These are phyloP conservation scores for Vitis riparia DNA, from an alignment of 164 flowering plant species.

Conservation along the genomic window DNA sequence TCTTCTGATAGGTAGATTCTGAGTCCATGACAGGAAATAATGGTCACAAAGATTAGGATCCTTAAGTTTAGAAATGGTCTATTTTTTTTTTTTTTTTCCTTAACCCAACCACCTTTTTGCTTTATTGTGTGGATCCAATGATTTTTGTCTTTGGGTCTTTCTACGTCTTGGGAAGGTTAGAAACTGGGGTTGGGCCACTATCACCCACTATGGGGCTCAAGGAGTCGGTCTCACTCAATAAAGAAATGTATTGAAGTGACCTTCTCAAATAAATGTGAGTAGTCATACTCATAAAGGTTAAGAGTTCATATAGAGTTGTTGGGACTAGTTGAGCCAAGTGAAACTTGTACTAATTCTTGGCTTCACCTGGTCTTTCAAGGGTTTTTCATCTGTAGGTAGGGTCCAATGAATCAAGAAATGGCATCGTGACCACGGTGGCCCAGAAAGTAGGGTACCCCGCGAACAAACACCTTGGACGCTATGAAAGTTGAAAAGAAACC, in stretches of 20 bases:
- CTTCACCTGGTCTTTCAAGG: constrained; percentile 6
- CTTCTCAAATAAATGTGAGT: constrained; percentile 21
- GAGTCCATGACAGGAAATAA: constrained; percentile 5
- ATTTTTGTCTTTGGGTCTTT: constrained; percentile 19
- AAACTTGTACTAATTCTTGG: constrained; percentile 8
- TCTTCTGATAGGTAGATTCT: neutral
- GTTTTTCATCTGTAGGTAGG: constrained; percentile 1
- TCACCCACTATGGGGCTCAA: constrained; percentile 30
- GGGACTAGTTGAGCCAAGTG: constrained; percentile 12
- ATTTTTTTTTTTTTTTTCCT: neutral
- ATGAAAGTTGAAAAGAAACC: too few relatives aligned
- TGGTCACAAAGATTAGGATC: constrained; percentile 16
- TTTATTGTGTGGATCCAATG: constrained; percentile 34
- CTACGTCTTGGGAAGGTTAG: constrained; percentile 12
- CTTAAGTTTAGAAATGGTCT: neutral
- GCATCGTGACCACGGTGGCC: neutral
- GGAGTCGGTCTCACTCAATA: constrained; percentile 30
- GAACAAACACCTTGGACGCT: too few relatives aligned
- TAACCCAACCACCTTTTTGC: constrained; percentile 22
- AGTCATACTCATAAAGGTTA: constrained; percentile 24
- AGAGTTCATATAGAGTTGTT: constrained; percentile 13
- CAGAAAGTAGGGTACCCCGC: neutral
- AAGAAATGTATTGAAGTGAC: constrained; percentile 24
- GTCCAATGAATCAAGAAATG: constrained; percentile 1
- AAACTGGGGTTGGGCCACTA: constrained; percentile 19